A percentile compares a stretch with the other conserved stretches of the same genome.
phyloP scores from a whole-genome alignment of 306 rosid species.

The Cicer cuneatum region DNA sequence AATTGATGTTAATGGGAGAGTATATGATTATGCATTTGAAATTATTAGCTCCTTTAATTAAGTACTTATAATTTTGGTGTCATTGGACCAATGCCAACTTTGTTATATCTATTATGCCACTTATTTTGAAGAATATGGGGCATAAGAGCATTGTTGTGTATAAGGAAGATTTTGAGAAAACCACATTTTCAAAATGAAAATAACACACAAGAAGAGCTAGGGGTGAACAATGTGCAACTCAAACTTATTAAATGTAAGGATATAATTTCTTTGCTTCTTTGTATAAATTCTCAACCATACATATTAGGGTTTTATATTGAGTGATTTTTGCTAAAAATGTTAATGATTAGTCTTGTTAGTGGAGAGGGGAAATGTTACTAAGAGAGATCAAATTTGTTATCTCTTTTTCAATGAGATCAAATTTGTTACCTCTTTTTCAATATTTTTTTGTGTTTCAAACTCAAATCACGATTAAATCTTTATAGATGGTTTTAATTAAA shows the following conservation, averaged over 20 bases:
- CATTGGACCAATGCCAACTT: constrained; percentile 13
- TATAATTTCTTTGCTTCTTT: not conserved
- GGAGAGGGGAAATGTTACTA: no score
- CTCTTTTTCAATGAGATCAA: accelerated
- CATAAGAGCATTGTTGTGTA: not conserved
- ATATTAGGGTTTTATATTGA: no score
- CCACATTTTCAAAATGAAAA: constrained; percentile 13
- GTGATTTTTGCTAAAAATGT: no score
- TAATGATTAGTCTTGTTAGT: no score
- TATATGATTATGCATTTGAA: not conserved
- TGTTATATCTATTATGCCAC: not conserved
- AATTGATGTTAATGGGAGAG: not conserved
- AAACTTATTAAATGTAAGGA: constrained; percentile 18
- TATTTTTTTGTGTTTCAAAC: no score
- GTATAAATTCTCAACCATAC: not conserved
- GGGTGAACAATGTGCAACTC: constrained; percentile 5
- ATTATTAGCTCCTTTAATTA: constrained; percentile 19
- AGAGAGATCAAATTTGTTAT: no score
- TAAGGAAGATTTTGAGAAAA: not conserved
- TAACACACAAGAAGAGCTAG: no score
- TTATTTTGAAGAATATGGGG: not conserved
- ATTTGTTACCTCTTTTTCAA: no score
- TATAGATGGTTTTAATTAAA: no score
- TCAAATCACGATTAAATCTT: no score
- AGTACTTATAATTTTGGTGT: not conserved